Base-by-base conservation (phyloP, 2,329 filamentous ascomycete species). In the Pseudocercospora eumusae region DNA sequence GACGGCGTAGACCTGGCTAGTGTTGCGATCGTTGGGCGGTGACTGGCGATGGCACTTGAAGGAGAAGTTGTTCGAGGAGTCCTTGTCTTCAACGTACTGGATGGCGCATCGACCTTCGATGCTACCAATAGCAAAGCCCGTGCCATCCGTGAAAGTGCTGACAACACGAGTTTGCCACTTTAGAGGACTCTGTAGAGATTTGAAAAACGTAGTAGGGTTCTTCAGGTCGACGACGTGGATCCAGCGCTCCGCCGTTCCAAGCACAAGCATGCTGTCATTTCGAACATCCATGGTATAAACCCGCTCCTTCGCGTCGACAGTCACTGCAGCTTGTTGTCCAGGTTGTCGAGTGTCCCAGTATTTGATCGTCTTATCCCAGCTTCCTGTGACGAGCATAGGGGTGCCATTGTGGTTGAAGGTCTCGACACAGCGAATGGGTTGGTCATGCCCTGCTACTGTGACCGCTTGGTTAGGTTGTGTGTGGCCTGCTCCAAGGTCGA, bases 121-220 rank as follows among this genome's bases (percentile, higher is more conserved):
- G 74, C 91, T 96, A 59, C 95, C 95, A 56, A 99, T 91, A 0
- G 95, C 95, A 73, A 96, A 99, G 5, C 95, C 95, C 0, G 87
- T 88, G 6, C 92, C 90, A 75, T 99, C 93, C 13, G 88, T 87
- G 76, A 99, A 99, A 81, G 93, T 98, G 80, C 90, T 95, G 56
- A 98, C 91, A 11, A 96, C 92, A 62, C 93, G 84, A 1, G 95
- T 99, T 83, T 99, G 95, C 92, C 93, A 99, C 80, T 99, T 99
- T 49, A 99, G 84, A 2, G 95, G 95, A 73, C 92, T 96, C 79
- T 96, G 92, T 56, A 97, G 84, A 9, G 91, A 93, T 84, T 99
- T 99, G 85, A 96, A 97, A 78, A 97, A 92, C 71, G 91, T 92
- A 57, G 86, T 86, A 3, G 95, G 95, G 64, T 96, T 88, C 74